phyloP scores from a whole-genome alignment of 352 stramenopile species.

The Globisporangium lucens region DNA sequence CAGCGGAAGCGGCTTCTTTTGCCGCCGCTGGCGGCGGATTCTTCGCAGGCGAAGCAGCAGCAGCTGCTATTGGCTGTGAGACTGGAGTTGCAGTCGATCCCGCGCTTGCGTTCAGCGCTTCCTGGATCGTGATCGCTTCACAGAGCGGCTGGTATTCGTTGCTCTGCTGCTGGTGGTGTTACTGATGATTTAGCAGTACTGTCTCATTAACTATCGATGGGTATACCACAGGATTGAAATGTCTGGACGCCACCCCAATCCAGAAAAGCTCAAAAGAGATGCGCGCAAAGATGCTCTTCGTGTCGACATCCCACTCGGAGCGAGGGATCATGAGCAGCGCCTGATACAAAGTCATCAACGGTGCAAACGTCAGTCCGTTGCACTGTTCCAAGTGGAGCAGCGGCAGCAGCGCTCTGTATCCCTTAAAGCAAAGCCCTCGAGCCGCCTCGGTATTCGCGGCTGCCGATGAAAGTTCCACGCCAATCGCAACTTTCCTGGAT shows the following conservation, averaged over 20 bases:
- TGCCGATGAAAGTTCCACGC: conserved; percentile 55
- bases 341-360: conserved; percentile 57
- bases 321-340: conserved; percentile 24
- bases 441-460: conserved; percentile 51
- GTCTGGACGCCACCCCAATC: conserved; percentile 24
- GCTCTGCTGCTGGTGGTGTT: neutral
- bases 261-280: conserved; percentile 65
- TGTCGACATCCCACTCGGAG: conserved; percentile 44
- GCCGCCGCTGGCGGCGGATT: neutral
- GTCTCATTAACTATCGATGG: conserved; percentile 20
- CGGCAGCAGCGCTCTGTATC: conserved; percentile 62
- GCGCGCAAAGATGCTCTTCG: conserved; percentile 42
- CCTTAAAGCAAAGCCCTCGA: conserved; percentile 54
- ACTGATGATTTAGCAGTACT: neutral
- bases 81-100: neutral
- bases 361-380: conserved; percentile 39
- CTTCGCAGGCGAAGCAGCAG: neutral
- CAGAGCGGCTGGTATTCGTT: conserved; percentile 16
- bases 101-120: neutral
- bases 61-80: neutral
- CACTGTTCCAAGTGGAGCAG: conserved; percentile 54
- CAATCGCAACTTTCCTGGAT: conserved; percentile 48
- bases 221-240: conserved; percentile 21
- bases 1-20: conserved; percentile 9
- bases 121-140: conserved; percentile 6